These are phyloP conservation scores for Pleochaeta shiraiana DNA, from an alignment of 2,329 filamentous ascomycete species.

Conservation along the genomic window DNA sequence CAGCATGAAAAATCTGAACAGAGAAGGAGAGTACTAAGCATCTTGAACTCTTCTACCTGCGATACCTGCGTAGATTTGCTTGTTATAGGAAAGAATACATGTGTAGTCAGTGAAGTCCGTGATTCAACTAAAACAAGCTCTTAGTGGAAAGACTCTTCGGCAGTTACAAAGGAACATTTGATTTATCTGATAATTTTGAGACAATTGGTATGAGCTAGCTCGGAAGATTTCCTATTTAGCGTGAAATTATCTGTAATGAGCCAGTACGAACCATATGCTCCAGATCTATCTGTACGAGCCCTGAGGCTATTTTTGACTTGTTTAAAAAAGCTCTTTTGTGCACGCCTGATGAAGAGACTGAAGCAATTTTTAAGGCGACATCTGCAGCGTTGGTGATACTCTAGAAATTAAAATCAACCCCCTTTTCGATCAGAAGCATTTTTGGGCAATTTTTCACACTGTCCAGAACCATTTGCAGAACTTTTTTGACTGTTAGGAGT, in stretches of 20 bases:
- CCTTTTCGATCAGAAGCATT: slow-evolving; percentile 40
- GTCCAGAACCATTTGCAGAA: slow-evolving; percentile 21
- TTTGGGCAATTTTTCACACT: slow-evolving; percentile 32
- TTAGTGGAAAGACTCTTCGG: background rate
- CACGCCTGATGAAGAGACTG: background rate
- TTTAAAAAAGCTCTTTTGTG: background rate
- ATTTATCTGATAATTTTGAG: background rate
- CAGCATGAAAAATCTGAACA: background rate
- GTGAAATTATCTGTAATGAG: background rate
- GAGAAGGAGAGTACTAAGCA: background rate
- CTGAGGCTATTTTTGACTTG: background rate
- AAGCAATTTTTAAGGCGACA: too few relatives aligned
- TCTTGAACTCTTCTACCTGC: background rate
- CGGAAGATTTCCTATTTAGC: too few relatives aligned
- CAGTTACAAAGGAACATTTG: background rate
- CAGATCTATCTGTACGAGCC: too few relatives aligned
- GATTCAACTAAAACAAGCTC: background rate
- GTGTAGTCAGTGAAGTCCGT: background rate
- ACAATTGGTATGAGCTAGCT: background rate
- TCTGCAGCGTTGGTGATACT: background rate
- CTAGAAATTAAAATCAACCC: slow-evolving; percentile 22
- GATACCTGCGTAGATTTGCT: background rate
- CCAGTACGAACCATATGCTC: background rate
- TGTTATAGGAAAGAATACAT: background rate
- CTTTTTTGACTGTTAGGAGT: slow-evolving; percentile 24